phyloP scores from a whole-genome alignment of 2,329 filamentous ascomycete genomes.

The Talaromyces amestolkiae region DNA sequence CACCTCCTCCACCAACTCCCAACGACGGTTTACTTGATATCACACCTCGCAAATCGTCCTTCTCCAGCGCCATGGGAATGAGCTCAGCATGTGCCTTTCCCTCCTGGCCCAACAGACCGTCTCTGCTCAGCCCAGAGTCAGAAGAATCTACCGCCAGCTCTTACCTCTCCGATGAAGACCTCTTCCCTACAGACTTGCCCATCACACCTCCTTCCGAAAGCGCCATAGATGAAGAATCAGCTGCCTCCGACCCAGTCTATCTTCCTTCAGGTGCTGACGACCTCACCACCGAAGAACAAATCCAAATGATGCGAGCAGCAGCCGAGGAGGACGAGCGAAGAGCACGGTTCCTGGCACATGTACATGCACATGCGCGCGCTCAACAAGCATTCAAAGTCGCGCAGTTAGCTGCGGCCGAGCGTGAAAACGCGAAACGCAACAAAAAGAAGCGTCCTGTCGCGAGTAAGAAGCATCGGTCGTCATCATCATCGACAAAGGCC shows the following conservation, averaged over 20 bases:
- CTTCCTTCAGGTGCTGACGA: conserved; percentile 24
- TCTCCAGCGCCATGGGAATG: conserved; percentile 39
- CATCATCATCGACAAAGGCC: conserved; percentile 24
- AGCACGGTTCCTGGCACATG: conserved; percentile 40
- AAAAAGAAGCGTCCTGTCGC: conserved; percentile 24
- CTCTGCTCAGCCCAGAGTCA: conserved; percentile 35
- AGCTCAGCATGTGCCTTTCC: conserved; percentile 45
- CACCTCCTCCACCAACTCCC: conserved; percentile 40
- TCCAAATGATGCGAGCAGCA: conserved; percentile 36
- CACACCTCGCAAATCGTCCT: conserved; percentile 43
- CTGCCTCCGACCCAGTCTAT: conserved; percentile 22
- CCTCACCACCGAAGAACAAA: conserved; percentile 41
- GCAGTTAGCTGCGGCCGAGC: conserved; percentile 29
- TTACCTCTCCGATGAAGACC: conserved; percentile 45
- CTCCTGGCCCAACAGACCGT: conserved; percentile 44
- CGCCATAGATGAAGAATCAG: conserved; percentile 30
- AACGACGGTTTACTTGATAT: conserved; percentile 41
- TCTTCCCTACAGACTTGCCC: conserved; percentile 36
- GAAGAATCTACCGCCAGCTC: conserved; percentile 34
- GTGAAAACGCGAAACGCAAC: conserved; percentile 24
- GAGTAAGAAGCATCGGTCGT: conserved; percentile 25
- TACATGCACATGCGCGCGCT: conserved; percentile 42
- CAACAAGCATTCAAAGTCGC: conserved; percentile 39
- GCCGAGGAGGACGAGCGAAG: conserved; percentile 36
- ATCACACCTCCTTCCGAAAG: conserved; percentile 27